Base-by-base conservation (phyloP, 1,139 yeast genomes). In the Trichomonascaceae sp. region DNA sequence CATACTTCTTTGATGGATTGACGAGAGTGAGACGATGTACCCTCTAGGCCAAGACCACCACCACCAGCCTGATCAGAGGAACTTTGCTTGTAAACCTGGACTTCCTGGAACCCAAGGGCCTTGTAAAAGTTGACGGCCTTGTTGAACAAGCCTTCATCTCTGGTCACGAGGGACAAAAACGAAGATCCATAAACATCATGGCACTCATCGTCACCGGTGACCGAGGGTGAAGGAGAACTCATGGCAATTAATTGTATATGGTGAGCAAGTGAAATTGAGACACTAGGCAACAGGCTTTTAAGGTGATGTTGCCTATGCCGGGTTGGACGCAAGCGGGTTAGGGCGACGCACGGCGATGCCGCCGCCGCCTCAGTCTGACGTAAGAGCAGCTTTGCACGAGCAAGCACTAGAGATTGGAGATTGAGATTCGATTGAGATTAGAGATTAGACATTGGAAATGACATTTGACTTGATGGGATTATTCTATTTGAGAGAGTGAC, bases 111-210 rank as follows among this genome's bases (percentile, higher is more conserved):
- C 17, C 87, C 87, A 32, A 79, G 62, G 15, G 51, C 44, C 39
- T 54, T 50, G 54, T 79, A 79, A 57, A 76, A 79, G 15, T 58
- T 48, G 33, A 68, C 57, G 22, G 78, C 53, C 26, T 60, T 50
- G 4, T 51, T 52, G 52, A 67, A 78, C 41, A 59, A 54, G 16
- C 50, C 55, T 5, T 62, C 57, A 46, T 67, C 70, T 34, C 61
- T 56, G 13, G 85, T 75, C 20, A 75, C 74, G 36, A 78, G 56
- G 27, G 84, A 75, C 33, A 71, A 61, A 45, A 69, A 71, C 17
- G 65, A 55, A 26, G 56, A 43, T 29, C 58, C 62, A 31, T 54
- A 33, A 17, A 44, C 33, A 20, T 20, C 23, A 6, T 20, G 6
- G 23, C 9, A 20, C 23, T 20, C 23, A 8, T 6, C 23, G 9